Conservation (phyloP, 2,329 filamentous ascomycete genomes). For the Neospermospora avenae region DNA sequence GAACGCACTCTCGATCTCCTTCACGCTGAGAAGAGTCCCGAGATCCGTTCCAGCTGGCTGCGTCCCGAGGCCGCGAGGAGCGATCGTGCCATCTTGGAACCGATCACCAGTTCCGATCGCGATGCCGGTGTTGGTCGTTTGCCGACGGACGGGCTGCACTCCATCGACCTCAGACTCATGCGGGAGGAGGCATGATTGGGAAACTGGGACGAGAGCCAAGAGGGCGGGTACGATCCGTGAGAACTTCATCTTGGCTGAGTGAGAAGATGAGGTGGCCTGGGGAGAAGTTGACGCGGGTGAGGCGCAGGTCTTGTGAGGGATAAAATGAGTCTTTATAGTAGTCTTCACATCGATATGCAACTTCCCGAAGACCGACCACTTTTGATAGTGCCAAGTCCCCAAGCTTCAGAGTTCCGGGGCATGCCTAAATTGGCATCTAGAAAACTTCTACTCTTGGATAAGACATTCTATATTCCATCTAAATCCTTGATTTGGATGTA, state of each 20-base stretch:
- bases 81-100: conserved; percentile 39
- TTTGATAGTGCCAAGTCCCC: too few relatives aligned
- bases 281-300: background rate
- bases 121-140: conserved; percentile 22
- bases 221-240: background rate
- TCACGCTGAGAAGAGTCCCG: conserved; percentile 41
- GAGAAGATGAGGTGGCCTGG: background rate
- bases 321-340: too few relatives aligned
- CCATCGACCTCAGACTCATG: conserved; percentile 34
- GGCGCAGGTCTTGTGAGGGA: too few relatives aligned
- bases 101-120: conserved; percentile 44
- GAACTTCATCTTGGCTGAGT: background rate
- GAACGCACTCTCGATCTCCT: conserved; percentile 41
- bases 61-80: conserved; percentile 42
- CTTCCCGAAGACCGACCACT: too few relatives aligned
- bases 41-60: conserved; percentile 35
- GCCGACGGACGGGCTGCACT: conserved; percentile 14
- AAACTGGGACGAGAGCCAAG: background rate
- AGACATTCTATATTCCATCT: too few relatives aligned
- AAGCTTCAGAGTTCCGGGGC: too few relatives aligned
- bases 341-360: too few relatives aligned
- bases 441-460: too few relatives aligned
- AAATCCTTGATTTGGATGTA: too few relatives aligned
- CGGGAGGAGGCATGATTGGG: conserved; percentile 37
- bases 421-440: too few relatives aligned